Conservation (phyloP, 2,329 filamentous ascomycete genomes). For the Colletotrichum orbiculare region DNA sequence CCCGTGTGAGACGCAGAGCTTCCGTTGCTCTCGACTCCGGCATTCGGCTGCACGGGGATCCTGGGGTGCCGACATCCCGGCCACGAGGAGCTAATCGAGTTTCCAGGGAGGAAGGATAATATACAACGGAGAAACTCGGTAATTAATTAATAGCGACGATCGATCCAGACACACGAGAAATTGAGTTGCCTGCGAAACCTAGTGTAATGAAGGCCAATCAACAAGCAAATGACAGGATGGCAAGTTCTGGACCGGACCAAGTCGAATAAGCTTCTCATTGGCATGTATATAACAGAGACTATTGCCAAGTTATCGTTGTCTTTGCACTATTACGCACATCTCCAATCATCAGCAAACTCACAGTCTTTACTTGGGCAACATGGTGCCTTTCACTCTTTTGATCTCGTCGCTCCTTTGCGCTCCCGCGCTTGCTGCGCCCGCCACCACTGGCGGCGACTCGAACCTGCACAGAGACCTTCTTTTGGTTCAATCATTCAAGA, state of each 20-base stretch:
- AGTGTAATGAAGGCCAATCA: slow-evolving; percentile 10
- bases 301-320: background rate
- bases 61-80: background rate
- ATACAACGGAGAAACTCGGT: slow-evolving; percentile 10
- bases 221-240: background rate
- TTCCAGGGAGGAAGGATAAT: background rate
- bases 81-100: slow-evolving; percentile 3
- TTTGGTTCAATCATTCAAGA: slow-evolving; percentile 5
- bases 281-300: background rate
- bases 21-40: no score
- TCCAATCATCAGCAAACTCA: background rate
- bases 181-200: slow-evolving; percentile 1
- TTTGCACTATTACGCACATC: background rate
- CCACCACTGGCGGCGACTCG: background rate
- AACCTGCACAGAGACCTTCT: slow-evolving; percentile 18
- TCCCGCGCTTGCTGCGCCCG: slow-evolving; percentile 10
- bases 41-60: no score
- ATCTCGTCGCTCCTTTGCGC: slow-evolving; percentile 26
- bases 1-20: no score
- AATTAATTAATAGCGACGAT: background rate
- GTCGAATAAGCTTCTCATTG: no score
- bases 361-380: background rate
- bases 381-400: slow-evolving; percentile 13
- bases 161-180: background rate
- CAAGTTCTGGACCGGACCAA: background rate